Evolutionary conservation across 2,329 filamentous ascomycete genomes (phyloP).

Genomic region (Phaeosphaeria sp.): DNA sequence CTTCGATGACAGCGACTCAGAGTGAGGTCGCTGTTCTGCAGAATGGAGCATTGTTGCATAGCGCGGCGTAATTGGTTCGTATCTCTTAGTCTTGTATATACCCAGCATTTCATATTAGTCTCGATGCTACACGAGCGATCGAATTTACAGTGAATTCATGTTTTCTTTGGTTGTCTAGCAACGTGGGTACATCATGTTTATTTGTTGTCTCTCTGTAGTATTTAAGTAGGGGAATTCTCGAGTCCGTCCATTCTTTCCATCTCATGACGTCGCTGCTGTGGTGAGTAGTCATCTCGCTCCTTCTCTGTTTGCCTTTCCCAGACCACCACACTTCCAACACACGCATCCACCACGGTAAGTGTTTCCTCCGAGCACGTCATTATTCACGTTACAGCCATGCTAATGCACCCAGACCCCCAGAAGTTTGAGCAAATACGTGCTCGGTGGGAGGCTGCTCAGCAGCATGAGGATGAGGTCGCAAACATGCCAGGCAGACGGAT

Average conservation of each 20-base stretch:
- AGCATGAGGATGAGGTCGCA: constrained; percentile 8
- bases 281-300: constrained; percentile 12
- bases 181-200: neutral
- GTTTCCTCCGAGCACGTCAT: constrained; percentile 7
- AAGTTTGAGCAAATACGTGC: constrained; percentile 43
- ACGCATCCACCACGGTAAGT: constrained; percentile 19
- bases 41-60: constrained; percentile 14
- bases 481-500: constrained; percentile 37
- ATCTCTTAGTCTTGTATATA: constrained; percentile 26
- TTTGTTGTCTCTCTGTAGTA: neutral
- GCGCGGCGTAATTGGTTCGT: constrained; percentile 24
- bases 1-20: constrained; percentile 54
- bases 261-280: constrained; percentile 19
- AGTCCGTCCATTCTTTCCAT: neutral
- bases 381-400: constrained; percentile 36
- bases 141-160: neutral
- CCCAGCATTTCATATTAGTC: constrained; percentile 17
- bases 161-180: neutral
- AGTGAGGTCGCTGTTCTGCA: constrained; percentile 28
- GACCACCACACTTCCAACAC: constrained; percentile 10
- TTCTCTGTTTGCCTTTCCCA: constrained; percentile 23
- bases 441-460: constrained; percentile 40
- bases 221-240: too few relatives aligned
- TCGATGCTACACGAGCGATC: neutral
- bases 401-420: constrained; percentile 40